These are phyloP conservation scores for Solanum pennellii DNA, from an alignment of 257 asterid genomes.

Conservation along the genomic window DNA sequence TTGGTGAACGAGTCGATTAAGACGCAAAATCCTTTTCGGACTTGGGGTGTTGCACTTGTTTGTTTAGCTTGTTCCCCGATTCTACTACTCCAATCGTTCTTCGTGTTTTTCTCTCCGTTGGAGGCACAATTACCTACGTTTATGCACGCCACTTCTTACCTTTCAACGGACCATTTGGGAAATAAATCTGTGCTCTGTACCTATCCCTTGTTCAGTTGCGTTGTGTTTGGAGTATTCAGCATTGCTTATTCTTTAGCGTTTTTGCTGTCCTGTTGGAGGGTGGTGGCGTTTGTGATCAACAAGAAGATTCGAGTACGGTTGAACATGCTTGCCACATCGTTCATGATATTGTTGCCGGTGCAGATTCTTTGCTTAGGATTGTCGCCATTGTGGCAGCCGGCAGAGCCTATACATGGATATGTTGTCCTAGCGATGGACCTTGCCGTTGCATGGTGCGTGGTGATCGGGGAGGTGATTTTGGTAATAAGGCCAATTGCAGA, in stretches of 20 bases:
- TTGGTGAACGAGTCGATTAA: constrained; percentile 52
- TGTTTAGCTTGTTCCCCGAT: constrained; percentile 25
- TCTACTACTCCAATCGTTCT: constrained; percentile 21
- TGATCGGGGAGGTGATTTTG: constrained; percentile 44
- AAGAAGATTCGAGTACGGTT: constrained; percentile 49
- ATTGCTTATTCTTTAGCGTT: constrained; percentile 37
- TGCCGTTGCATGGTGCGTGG: constrained; percentile 33
- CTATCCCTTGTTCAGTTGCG: constrained; percentile 53
- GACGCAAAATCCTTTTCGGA: constrained; percentile 18
- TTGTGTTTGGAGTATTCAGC: constrained; percentile 39
- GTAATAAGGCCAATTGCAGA: constrained; percentile 58
- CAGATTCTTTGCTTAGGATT: constrained; percentile 44
- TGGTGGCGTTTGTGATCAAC: constrained; percentile 50
- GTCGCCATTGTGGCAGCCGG: constrained; percentile 46
- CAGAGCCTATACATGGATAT: constrained; percentile 15
- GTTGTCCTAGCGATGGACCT: constrained; percentile 36
- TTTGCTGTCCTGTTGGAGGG: constrained; percentile 55
- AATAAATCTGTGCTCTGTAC: constrained; percentile 35
- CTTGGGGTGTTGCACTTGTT: constrained; percentile 28
- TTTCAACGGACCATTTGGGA: constrained; percentile 19
- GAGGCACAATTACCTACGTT: constrained; percentile 24
- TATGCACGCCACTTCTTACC: constrained; percentile 33
- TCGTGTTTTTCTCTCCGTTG: constrained; percentile 38
- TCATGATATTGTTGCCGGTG: constrained; percentile 48
- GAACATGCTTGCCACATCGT: constrained; percentile 32